Base-by-base conservation (phyloP, 2,329 filamentous ascomycete species). In the Aspergillus eucalypticola region DNA sequence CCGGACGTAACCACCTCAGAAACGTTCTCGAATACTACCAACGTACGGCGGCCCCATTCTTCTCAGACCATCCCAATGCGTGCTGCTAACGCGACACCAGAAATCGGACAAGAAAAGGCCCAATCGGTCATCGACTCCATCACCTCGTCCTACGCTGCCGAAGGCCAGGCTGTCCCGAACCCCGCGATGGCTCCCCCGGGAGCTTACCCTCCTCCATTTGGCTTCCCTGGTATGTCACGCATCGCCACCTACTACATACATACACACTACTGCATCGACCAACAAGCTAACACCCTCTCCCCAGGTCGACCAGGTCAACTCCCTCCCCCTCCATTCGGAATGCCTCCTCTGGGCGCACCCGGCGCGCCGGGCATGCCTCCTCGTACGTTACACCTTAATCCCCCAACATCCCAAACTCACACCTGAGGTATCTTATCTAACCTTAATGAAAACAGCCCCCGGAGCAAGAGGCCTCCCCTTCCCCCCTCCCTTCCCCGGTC, bases 21-120 rank as follows among this genome's bases (percentile, higher is more conserved):
- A 99, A 99, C 78, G 95, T 99, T 29, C 90, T 97, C 70, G 93
- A 97, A 75, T 99, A 99, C 81, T 99, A 99, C 78, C 93, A 98
- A 81, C 92, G 90, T 93, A 79, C 60, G 76, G 54, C 19, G 17
- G 42, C 56, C 32, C 35, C n/a, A n/a, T n/a, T n/a, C n/a, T n/a
- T n/a, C n/a, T n/a, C n/a, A n/a, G n/a, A n/a, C n/a, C n/a, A n/a
- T n/a, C n/a, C n/a, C n/a, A n/a, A n/a, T n/a, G n/a, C n/a, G n/a
- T n/a, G n/a, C n/a, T 23, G 17, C 39, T 60, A 53, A 46, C 49
- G 61, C 15, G 25, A 60, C 32, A 58, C 27, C 72, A 94, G 91
- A 98, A 82, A 98, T 99, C 76, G 95, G 94, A 51, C 94, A 97
- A 78, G 95, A 98, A 80, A 96, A 98, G 81, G 94, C 95, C 61